A percentile compares a stretch with the other conserved stretches of the same genome.
These are phyloP conservation scores for Lobosporangium transversale DNA, from an alignment of 192 early-diverging fungal genomes.

Conservation along the genomic window DNA sequence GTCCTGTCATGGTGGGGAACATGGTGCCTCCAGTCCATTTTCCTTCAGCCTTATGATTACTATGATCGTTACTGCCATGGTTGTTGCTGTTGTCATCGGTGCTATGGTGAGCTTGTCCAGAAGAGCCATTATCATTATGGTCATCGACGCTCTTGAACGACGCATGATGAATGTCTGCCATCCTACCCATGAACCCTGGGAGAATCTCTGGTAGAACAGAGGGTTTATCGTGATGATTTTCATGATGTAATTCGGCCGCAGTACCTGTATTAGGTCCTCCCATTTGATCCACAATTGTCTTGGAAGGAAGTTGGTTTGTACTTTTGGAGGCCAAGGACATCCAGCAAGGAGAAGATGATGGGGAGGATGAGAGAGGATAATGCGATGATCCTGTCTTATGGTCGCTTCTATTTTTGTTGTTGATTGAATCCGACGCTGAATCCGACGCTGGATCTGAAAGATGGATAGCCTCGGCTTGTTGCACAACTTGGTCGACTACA, in stretches of 20 bases:
- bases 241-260: slow-evolving; percentile 1
- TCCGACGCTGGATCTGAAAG: no score
- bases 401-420: no score
- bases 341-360: not conserved
- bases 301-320: slow-evolving; percentile 29
- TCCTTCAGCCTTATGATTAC: not conserved
- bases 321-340: slow-evolving; percentile 31
- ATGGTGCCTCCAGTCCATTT: slow-evolving; percentile 33
- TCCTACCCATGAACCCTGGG: slow-evolving; percentile 33
- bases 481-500: slow-evolving; percentile 28
- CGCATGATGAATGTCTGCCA: slow-evolving; percentile 47
- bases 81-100: not conserved
- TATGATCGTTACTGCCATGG: not conserved
- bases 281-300: not conserved
- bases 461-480: slow-evolving; percentile 18
- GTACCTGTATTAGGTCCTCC: not conserved
- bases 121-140: no score
- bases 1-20: slow-evolving; percentile 23
- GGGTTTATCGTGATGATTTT: slow-evolving; percentile 26
- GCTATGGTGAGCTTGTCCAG: not conserved
- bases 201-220: slow-evolving; percentile 47
- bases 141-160: slow-evolving; percentile 18
- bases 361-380: no score
- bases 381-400: not conserved
- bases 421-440: no score